These are phyloP conservation scores for Spencermartinsiella europaea DNA, from an alignment of 805 yeast genomes.

Conservation along the genomic window DNA sequence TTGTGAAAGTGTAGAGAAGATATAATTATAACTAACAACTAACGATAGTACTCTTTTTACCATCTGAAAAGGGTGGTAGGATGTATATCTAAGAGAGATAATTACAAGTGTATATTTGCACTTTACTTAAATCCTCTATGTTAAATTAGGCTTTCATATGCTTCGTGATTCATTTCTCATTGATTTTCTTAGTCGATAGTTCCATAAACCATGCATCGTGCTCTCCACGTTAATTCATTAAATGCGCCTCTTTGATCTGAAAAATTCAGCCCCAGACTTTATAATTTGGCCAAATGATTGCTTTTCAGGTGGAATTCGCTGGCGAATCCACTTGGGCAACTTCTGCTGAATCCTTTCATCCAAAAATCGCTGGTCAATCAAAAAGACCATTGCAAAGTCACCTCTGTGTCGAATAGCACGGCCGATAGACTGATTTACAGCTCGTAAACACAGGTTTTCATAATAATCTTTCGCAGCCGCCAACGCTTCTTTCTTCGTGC, in stretches of 20 bases:
- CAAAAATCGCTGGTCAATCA: constrained; percentile 59
- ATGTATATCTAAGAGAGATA: no score
- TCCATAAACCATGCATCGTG: no score
- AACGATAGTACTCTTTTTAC: no score
- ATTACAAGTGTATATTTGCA: no score
- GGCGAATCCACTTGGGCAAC: constrained; percentile 62
- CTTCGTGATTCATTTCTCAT: no score
- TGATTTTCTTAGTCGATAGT: no score
- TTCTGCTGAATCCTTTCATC: constrained; percentile 42
- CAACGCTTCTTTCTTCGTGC: constrained; percentile 32
- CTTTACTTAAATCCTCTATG: no score
- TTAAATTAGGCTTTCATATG: no score
- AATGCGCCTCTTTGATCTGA: neutral
- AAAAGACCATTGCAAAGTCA: constrained; percentile 72
- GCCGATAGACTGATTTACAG: constrained; percentile 89
- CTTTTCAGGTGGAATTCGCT: constrained; percentile 10
- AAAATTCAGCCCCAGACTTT: neutral
- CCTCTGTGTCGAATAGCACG: constrained; percentile 79
- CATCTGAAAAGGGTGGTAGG: no score
- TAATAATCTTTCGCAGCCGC: constrained; percentile 53
- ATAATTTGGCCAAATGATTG: neutral
- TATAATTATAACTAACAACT: no score
- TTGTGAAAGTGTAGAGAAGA: no score
- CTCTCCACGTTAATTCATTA: no score
- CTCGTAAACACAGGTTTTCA: constrained; percentile 83